phyloP scores from a whole-genome alignment of 1,284 basidiomycete genomes.

The Malassezia vespertilionis region DNA sequence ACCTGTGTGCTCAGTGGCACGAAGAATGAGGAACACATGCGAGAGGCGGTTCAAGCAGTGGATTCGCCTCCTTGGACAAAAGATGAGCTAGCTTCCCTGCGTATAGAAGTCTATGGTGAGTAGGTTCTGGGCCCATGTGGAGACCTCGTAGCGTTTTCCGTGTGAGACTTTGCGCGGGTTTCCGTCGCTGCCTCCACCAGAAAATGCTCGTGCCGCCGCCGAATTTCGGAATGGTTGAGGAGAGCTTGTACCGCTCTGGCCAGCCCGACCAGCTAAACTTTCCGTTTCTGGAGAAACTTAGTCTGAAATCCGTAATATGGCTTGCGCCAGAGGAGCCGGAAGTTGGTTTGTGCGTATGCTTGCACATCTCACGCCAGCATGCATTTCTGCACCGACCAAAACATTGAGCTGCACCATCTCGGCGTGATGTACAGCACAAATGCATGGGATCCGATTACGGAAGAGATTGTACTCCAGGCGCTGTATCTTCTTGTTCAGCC shows the following conservation, averaged over 20 bases:
- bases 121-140: constrained; percentile 10
- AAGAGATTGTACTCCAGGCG: constrained; percentile 53
- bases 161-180: neutral
- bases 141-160: too few relatives aligned
- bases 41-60: constrained; percentile 24
- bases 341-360: constrained; percentile 51
- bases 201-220: constrained; percentile 51
- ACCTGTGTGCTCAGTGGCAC: constrained; percentile 34
- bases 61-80: constrained; percentile 13
- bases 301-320: constrained; percentile 52
- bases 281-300: constrained; percentile 52
- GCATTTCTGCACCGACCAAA: constrained; percentile 40
- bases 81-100: constrained; percentile 23
- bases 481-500: constrained; percentile 52
- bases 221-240: constrained; percentile 53
- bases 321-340: constrained; percentile 53
- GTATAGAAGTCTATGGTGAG: constrained; percentile 36
- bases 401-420: constrained; percentile 48
- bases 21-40: constrained; percentile 31
- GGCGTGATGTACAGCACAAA: constrained; percentile 49
- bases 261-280: constrained; percentile 54
- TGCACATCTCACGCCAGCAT: constrained; percentile 13
- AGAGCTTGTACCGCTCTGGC: constrained; percentile 52
- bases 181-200: constrained; percentile 1
- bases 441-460: constrained; percentile 49